Percentiles rank a stretch among this genome's conserved stretches.
phyloP scores from a whole-genome alignment of 352 stramenopile species.

The Phytophthora pinifolia region DNA sequence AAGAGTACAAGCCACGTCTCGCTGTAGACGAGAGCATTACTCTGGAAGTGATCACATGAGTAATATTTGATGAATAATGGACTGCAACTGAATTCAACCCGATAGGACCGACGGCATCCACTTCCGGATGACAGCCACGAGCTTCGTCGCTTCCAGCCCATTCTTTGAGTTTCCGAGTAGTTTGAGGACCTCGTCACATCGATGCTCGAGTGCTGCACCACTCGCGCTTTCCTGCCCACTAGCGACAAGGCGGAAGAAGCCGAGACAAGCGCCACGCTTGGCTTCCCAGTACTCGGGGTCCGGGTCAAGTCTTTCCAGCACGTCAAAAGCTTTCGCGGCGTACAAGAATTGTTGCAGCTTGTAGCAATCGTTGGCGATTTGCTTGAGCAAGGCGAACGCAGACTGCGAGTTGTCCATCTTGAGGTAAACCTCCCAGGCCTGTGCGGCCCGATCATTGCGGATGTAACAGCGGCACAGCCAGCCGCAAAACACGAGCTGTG shows the following conservation, averaged over 20 bases:
- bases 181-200: constrained; percentile 52
- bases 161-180: constrained; percentile 58
- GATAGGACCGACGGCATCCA: constrained; percentile 37
- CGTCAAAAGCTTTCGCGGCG: constrained; percentile 70
- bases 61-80: not conserved
- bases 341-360: constrained; percentile 55
- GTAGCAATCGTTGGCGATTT: constrained; percentile 78
- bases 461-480: constrained; percentile 71
- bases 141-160: constrained; percentile 46
- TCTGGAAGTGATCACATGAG: too few species aligned
- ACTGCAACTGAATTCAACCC: not conserved
- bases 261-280: constrained; percentile 68
- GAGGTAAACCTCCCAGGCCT: constrained; percentile 71
- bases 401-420: constrained; percentile 48
- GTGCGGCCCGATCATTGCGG: constrained; percentile 21
- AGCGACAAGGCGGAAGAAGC: constrained; percentile 62
- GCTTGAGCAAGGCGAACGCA: constrained; percentile 54
- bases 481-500: constrained; percentile 41
- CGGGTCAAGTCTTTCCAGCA: constrained; percentile 68
- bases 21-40: not conserved
- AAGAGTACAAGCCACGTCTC: constrained; percentile 9
- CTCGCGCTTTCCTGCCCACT: constrained; percentile 26
- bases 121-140: constrained; percentile 44
- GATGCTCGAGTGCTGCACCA: constrained; percentile 11
- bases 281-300: constrained; percentile 78